These are phyloP conservation scores for Corymbia citriodora DNA, from an alignment of 441 rosid genomes.

Conservation along the genomic window DNA sequence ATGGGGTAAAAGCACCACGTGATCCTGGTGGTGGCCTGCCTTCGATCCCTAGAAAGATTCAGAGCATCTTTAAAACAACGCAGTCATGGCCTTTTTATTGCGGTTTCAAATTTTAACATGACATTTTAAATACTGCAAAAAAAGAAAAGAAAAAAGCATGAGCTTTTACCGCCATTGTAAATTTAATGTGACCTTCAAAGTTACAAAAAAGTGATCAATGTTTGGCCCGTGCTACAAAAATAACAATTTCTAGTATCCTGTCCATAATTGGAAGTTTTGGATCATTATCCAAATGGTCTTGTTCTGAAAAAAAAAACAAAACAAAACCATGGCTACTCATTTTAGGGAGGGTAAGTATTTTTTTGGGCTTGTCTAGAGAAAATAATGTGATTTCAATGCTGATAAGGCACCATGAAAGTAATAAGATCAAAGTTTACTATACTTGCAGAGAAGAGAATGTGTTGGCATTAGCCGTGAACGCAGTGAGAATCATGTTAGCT, in stretches of 20 bases:
- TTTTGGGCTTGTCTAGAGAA: background rate
- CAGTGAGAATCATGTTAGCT: background rate
- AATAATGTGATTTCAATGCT: background rate
- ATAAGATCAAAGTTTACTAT: background rate
- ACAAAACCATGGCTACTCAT: background rate
- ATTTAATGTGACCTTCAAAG: background rate
- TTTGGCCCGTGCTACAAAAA: background rate
- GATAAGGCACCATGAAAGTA: background rate
- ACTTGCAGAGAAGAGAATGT: background rate
- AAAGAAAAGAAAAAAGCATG: too few species aligned
- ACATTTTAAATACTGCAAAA: background rate
- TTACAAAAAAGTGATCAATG: background rate
- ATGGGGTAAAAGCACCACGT: background rate
- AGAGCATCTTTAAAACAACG: background rate
- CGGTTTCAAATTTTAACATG: accelerated
- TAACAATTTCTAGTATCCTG: background rate
- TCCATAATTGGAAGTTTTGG: background rate
- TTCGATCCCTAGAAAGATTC: conserved; percentile 1
- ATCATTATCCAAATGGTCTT: background rate
- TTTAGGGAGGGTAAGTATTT: background rate
- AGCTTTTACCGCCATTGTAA: background rate
- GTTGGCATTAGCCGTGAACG: background rate
- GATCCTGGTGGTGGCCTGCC: background rate
- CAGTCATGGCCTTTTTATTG: background rate
- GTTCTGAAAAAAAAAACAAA: background rate